Evolutionary conservation across 495 filamentous ascomycete species (phyloP).

Genomic region (Penicillium coprophilum): DNA sequence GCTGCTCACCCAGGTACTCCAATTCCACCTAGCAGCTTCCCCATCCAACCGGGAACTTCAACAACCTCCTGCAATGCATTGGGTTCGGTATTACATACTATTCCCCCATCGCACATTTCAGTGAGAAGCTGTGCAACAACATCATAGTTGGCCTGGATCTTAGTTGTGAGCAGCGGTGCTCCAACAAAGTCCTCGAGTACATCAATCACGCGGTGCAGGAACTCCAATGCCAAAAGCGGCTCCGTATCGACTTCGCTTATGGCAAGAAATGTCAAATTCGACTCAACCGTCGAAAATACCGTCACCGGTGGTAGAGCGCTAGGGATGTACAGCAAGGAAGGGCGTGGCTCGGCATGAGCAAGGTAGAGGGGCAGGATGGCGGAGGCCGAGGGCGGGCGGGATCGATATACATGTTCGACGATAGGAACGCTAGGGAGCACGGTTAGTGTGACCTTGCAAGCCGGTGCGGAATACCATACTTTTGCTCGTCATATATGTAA

Average conservation of each 20-base stretch:
- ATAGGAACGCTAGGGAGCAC: conserved; percentile 52
- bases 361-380: conserved; percentile 84
- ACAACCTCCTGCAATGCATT: conserved; percentile 92
- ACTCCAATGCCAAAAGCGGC: conserved; percentile 92
- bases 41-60: conserved; percentile 84
- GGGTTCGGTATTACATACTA: conserved; percentile 86
- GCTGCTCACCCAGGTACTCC: conserved; percentile 67
- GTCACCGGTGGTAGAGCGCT: conserved; percentile 82
- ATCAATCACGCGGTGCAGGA: conserved; percentile 91
- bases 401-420: conserved; percentile 68
- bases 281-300: conserved; percentile 82
- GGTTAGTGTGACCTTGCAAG: conserved; percentile 11
- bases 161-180: conserved; percentile 77
- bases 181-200: conserved; percentile 93
- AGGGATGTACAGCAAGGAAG: conserved; percentile 81
- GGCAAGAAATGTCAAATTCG: conserved; percentile 82
- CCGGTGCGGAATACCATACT: conserved; percentile 51
- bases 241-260: conserved; percentile 82
- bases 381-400: conserved; percentile 72
- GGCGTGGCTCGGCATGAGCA: conserved; percentile 76
- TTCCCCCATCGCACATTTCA: conserved; percentile 95
- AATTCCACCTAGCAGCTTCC: conserved; percentile 85
- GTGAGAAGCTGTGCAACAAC: conserved; percentile 88
- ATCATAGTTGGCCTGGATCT: conserved; percentile 88
- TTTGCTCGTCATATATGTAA: conserved; percentile 93